Evolutionary conservation across 768 basidiomycete genomes (phyloP).

Genomic region (Pilatotrama ljubarskyi): DNA sequence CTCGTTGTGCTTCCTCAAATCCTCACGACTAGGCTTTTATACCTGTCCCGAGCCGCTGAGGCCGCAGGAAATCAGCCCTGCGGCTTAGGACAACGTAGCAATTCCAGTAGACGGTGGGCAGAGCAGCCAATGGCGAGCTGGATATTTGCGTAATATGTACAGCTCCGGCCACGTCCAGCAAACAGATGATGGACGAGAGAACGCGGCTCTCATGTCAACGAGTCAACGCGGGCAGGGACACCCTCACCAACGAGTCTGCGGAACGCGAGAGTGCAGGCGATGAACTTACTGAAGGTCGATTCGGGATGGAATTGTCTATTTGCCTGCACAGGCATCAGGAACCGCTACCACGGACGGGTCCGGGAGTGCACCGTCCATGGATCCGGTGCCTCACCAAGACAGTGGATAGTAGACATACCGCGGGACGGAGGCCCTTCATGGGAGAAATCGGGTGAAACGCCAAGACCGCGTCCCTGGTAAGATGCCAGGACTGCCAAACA

Average conservation of each 20-base stretch:
- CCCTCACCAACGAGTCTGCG: neutral
- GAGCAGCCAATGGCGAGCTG: neutral
- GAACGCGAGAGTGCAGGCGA: neutral
- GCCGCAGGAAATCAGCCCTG: neutral
- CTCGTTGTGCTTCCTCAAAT: neutral
- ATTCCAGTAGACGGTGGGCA: neutral
- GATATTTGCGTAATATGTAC: neutral
- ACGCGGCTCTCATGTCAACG: neutral
- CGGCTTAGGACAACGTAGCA: neutral
- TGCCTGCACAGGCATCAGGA: neutral
- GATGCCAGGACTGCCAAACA: neutral
- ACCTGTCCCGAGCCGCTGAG: neutral
- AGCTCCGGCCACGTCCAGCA: neutral
- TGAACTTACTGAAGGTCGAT: neutral
- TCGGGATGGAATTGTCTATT: neutral
- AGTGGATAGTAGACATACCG: neutral
- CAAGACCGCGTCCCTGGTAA: neutral
- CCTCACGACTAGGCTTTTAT: neutral
- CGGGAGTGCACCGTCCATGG: neutral
- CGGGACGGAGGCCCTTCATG: neutral
- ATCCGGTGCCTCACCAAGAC: neutral
- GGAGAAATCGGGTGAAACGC: neutral
- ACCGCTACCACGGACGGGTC: constrained; percentile 8
- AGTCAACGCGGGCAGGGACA: neutral
- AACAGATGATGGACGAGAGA: neutral